Evolutionary conservation across 2,329 filamentous ascomycete species (phyloP), one percentile per base, ranked within the genome.

Genomic region (Scorias spongiosa): DNA sequence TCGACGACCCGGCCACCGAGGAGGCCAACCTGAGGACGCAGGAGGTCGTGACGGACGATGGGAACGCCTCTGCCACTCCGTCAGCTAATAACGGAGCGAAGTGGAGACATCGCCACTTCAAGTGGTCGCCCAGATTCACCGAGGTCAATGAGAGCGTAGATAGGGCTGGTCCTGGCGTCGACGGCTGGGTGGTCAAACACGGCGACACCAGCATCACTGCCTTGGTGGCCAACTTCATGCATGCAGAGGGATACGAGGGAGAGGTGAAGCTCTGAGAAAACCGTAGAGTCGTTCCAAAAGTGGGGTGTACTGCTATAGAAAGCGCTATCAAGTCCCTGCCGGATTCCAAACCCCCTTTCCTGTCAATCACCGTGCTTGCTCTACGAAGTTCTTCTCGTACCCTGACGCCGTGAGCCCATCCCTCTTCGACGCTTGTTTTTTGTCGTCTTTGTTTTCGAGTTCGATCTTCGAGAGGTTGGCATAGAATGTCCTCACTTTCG

Each of bases 81-180:
- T 49, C 47, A 10, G 61, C 66, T 42, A 28, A 11, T 18, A 18
- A 40, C 6, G 34, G 34, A 17, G 56, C 65, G 36, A 66, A 72
- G 28, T 80, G 86, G 59, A 18, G 11, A 28, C 85, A 93, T 63
- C 85, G 84, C 61, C 84, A 93, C 63, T 96, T 95, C 70, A 93
- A 89, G 65, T 96, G 91, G 91, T 78, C 84, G 40, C 91, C 89
- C 2, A 77, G 76, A 49, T 91, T 96, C 63, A 72, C 76, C 29
- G 88, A 93, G 62, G 86, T 96, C 2, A 86, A 86, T 62, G 76
- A 82, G 58, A 88, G 83, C 52, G 87, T 95, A n/a, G 78, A 87
- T 53, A 75, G 81, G 50, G 78, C 81, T 34, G 69, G 71, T 29
- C 83, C 84, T 3, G 87, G 87, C 2, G 93, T 86, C 58, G 91